These are phyloP conservation scores for Ophiostoma pallidulum DNA, from an alignment of 2,329 filamentous ascomycete genomes.

Conservation along the genomic window DNA sequence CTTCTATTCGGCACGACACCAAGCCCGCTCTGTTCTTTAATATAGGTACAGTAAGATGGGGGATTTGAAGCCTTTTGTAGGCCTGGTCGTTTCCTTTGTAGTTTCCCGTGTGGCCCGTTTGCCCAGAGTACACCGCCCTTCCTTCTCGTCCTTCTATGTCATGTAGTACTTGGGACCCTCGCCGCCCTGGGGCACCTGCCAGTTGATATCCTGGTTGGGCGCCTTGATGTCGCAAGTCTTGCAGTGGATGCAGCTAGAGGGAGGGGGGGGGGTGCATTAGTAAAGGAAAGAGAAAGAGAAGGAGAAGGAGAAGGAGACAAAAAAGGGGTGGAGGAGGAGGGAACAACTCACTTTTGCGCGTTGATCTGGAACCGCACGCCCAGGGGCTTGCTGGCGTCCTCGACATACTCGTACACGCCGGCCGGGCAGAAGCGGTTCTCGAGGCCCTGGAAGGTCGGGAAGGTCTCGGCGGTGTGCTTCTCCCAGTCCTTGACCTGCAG, in stretches of 20 bases:
- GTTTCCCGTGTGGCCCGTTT: too few species aligned
- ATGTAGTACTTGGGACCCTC: slow-evolving; percentile 66
- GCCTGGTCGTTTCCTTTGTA: too few species aligned
- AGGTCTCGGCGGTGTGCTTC: slow-evolving; percentile 72
- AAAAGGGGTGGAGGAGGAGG: too few species aligned
- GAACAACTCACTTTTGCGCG: slow-evolving; percentile 72
- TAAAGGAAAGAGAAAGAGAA: slow-evolving; percentile 19
- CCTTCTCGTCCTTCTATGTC: slow-evolving; percentile 39
- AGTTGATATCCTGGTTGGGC: slow-evolving; percentile 93
- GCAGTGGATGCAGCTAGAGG: slow-evolving; percentile 84
- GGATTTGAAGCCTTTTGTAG: too few species aligned
- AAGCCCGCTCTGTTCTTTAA: too few species aligned
- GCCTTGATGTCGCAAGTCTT: slow-evolving; percentile 99
- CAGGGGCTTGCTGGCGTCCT: slow-evolving; percentile 75
- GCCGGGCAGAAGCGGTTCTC: slow-evolving; percentile 97
- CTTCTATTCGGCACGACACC: too few species aligned
- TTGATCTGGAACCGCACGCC: slow-evolving; percentile 98
- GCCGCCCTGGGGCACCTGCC: slow-evolving; percentile 88
- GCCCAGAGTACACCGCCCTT: too few species aligned
- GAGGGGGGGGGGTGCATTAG: too few species aligned
- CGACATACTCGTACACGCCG: slow-evolving; percentile 95
- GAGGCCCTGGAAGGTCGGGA: slow-evolving; percentile 79
- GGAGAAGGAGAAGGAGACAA: slow-evolving; percentile 1
- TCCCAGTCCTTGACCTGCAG: slow-evolving; percentile 95
- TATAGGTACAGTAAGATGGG: background rate